Conservation (phyloP, 345 rosid species). For the Dovyalis caffra region DNA sequence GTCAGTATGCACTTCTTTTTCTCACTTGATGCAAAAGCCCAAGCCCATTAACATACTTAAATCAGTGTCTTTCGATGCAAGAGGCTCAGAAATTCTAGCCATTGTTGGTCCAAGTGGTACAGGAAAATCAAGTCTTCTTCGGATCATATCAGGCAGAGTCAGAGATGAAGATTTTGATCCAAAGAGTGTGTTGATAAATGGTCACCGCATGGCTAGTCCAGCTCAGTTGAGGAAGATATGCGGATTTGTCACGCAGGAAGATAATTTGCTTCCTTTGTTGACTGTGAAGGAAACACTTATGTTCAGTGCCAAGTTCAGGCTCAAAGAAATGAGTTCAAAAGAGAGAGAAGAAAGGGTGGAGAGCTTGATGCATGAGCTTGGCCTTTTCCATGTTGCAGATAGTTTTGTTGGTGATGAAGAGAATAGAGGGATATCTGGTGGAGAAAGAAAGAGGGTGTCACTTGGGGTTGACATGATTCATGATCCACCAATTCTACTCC, state of each 20-base stretch:
- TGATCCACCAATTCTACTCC: slow-evolving; percentile 27
- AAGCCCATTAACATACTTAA: slow-evolving; percentile 52
- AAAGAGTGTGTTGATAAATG: slow-evolving; percentile 43
- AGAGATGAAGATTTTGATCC: slow-evolving; percentile 50
- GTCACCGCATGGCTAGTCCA: slow-evolving; percentile 29
- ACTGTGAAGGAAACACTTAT: slow-evolving; percentile 81
- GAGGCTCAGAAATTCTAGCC: slow-evolving; percentile 66
- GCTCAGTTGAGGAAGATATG: slow-evolving; percentile 61
- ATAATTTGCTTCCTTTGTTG: slow-evolving; percentile 72
- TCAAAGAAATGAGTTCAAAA: slow-evolving; percentile 42
- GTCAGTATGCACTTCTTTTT: slow-evolving; percentile 32
- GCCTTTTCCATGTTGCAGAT: slow-evolving; percentile 42
- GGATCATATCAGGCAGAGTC: slow-evolving; percentile 71
- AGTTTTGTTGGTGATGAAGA: slow-evolving; percentile 32
- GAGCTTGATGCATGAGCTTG: slow-evolving; percentile 64
- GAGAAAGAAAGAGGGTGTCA: slow-evolving; percentile 33
- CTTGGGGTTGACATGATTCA: slow-evolving; percentile 32
- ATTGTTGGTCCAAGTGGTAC: slow-evolving; percentile 87
- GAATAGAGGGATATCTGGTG: slow-evolving; percentile 30
- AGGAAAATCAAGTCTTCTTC: slow-evolving; percentile 78
- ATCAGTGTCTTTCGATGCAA: slow-evolving; percentile 62
- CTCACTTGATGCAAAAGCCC: slow-evolving; percentile 32
- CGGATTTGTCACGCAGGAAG: slow-evolving; percentile 87
- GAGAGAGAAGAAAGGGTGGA: slow-evolving; percentile 68
- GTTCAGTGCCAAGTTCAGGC: slow-evolving; percentile 74